Evolutionary conservation across 1,284 basidiomycete species (phyloP), one percentile per base, ranked within the genome.

Genomic region (Ustilago bromivora): DNA sequence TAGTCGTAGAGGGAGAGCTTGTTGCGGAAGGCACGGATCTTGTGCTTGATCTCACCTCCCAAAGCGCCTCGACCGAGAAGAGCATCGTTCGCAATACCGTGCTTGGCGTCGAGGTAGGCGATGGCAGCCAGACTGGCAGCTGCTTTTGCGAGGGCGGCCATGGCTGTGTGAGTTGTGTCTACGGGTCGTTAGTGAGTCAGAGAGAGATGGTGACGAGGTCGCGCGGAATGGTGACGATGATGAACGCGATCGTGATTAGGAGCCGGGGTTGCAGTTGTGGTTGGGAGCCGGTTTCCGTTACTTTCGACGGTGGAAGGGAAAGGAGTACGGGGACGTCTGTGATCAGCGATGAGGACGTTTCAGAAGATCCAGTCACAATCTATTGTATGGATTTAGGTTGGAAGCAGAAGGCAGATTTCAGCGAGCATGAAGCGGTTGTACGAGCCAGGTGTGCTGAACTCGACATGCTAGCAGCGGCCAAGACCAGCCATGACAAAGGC

Each of bases 41-140:
- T 75, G 76, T 79, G 68, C 35, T 57, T 66, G 53, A 69, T 53
- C 58, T 78, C 73, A 10, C 69, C 77, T 46, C 51, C 59, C 34
- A 54, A 54, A 10, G 64, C 66, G 35, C 67, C 67, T 4, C 70
- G 52, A 23, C 64, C 80, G 56, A 82, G 65, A 8, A 55, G 38
- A 23, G 79, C 23, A 63, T 84, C 82, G 65, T 46, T 60, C 36
- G 67, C 40, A 31, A 83, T 10, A 43, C 81, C 81, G 53, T 79
- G 71, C 60, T 82, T 82, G 64, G 82, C 82, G 53, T 84, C 82
- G 66, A 83, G 67, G 61, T 84, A 84, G 53, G 82, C 79, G 35
- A 75, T 63, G 40, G 77, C 72, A 13, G 80, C 82, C 28, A 83
- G n/a, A 38, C 71, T 72, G 62, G 71, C 74, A 19, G 79, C 81